Conservation (phyloP, 768 basidiomycete genomes). For the Porphyrellus cyaneotinctus region DNA sequence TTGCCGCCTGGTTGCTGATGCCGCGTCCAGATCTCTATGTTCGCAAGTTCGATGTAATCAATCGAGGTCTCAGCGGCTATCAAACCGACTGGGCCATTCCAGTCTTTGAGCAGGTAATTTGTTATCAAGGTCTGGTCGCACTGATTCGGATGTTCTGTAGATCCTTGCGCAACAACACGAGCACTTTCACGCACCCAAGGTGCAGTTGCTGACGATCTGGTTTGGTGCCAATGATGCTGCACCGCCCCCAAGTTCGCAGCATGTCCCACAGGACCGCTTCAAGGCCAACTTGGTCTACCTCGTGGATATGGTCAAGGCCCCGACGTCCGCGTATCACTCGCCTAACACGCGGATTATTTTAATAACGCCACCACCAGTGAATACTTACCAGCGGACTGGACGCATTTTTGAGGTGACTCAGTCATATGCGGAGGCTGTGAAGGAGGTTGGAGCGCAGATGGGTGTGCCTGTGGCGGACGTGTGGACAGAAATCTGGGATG, state of each 20-base stretch:
- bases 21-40: conserved; percentile 59
- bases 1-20: not conserved
- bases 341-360: conserved; percentile 73
- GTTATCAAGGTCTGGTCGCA: not conserved
- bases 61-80: conserved; percentile 82
- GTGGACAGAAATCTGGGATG: conserved; percentile 72
- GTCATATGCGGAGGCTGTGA: conserved; percentile 68
- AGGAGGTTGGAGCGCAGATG: conserved; percentile 51
- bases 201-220: conserved; percentile 82
- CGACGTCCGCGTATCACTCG: conserved; percentile 61
- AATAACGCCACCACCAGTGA: conserved; percentile 83
- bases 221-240: conserved; percentile 88
- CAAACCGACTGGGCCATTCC: conserved; percentile 85
- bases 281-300: conserved; percentile 59
- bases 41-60: conserved; percentile 80
- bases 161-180: conserved; percentile 53
- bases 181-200: conserved; percentile 47
- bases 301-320: conserved; percentile 56
- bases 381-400: conserved; percentile 52
- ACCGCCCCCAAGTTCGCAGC: conserved; percentile 60
- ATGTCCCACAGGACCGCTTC: conserved; percentile 69
- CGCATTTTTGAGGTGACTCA: conserved; percentile 60
- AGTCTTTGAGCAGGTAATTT: conserved; percentile 64
- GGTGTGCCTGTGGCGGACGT: conserved; percentile 65
- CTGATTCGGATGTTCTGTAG: conserved; percentile 31